phyloP scores from a whole-genome alignment of 192 early-diverging fungal genomes.

The Umbelopsis sp. region DNA sequence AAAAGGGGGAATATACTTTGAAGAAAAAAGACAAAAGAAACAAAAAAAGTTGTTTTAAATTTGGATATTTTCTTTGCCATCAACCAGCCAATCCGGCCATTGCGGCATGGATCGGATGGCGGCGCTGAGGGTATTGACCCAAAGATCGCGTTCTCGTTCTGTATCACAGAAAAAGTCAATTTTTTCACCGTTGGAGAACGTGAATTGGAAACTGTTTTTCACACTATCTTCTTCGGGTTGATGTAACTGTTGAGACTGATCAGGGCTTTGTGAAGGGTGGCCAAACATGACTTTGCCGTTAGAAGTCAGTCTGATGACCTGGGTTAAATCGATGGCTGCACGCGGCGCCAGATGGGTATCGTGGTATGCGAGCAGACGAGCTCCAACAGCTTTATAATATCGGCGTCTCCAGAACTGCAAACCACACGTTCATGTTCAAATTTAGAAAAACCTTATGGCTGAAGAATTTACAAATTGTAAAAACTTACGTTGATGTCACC shows the following conservation, averaged over 20 bases:
- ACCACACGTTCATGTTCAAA: not conserved
- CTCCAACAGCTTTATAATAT: slow-evolving; percentile 28
- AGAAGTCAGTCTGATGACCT: slow-evolving; percentile 19
- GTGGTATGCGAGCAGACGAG: slow-evolving; percentile 21
- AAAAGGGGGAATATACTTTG: not conserved
- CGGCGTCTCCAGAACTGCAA: slow-evolving; percentile 33
- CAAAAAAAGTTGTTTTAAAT: not conserved
- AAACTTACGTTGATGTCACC: slow-evolving; percentile 35
- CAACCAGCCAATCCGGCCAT: slow-evolving; percentile 22
- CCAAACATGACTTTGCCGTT: slow-evolving; percentile 1
- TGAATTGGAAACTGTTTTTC: slow-evolving; percentile 33
- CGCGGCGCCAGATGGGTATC: slow-evolving; percentile 24
- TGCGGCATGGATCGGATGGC: slow-evolving; percentile 12
- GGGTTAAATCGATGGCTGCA: slow-evolving; percentile 31
- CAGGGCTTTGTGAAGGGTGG: slow-evolving; percentile 1
- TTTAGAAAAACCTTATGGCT: not conserved
- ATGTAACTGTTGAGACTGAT: not conserved
- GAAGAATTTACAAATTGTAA: not conserved
- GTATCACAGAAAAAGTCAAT: slow-evolving; percentile 41
- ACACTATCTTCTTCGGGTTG: slow-evolving; percentile 10
- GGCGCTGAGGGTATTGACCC: slow-evolving; percentile 26
- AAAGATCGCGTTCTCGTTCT: slow-evolving; percentile 21
- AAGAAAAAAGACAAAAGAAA: not conserved
- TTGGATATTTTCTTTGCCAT: slow-evolving; percentile 3
- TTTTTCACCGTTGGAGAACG: slow-evolving; percentile 28